Evolutionary conservation across 768 basidiomycete genomes (phyloP).

Genomic region (Pluteus cervinus): DNA sequence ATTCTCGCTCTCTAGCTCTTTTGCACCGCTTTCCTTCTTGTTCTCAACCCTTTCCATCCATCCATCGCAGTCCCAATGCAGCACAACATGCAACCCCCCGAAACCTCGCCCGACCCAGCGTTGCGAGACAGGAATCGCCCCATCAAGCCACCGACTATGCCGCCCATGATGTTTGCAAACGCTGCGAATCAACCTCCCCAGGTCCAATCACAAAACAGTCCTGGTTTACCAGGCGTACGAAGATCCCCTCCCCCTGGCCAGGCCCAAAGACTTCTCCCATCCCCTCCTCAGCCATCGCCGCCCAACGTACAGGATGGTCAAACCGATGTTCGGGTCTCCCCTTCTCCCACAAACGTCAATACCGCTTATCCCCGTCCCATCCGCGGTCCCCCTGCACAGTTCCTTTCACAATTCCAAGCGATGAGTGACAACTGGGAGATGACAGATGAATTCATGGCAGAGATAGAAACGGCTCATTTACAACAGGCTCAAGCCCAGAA

Average conservation of each 20-base stretch:
- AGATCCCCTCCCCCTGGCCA: slow-evolving; percentile 35
- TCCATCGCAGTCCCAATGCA: slow-evolving; percentile 9
- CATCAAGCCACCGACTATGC: slow-evolving; percentile 55
- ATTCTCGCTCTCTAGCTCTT: not conserved
- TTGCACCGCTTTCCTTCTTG: not conserved
- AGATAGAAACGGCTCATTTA: slow-evolving; percentile 67
- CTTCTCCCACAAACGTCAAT: slow-evolving; percentile 15
- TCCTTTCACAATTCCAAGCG: slow-evolving; percentile 48
- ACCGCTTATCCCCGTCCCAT: slow-evolving; percentile 62
- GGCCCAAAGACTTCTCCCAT: slow-evolving; percentile 32
- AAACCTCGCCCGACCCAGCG: slow-evolving; percentile 45
- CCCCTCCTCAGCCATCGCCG: slow-evolving; percentile 34
- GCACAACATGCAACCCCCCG: slow-evolving; percentile 34
- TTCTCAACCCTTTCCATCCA: slow-evolving; percentile 12
- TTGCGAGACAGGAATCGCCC: slow-evolving; percentile 46
- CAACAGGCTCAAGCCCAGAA: slow-evolving; percentile 46
- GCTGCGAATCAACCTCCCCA: slow-evolving; percentile 35
- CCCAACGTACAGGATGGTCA: slow-evolving; percentile 18
- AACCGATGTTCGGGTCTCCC: slow-evolving; percentile 13
- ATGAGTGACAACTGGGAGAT: slow-evolving; percentile 59
- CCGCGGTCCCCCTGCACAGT: slow-evolving; percentile 47
- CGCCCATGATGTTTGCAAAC: slow-evolving; percentile 43
- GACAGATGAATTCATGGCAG: slow-evolving; percentile 64
- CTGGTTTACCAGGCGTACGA: slow-evolving; percentile 14
- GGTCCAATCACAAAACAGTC: slow-evolving; percentile 34